These are phyloP conservation scores for Stachybotrys chlorohalonatus DNA, from an alignment of 2,329 filamentous ascomycete genomes.

Conservation along the genomic window DNA sequence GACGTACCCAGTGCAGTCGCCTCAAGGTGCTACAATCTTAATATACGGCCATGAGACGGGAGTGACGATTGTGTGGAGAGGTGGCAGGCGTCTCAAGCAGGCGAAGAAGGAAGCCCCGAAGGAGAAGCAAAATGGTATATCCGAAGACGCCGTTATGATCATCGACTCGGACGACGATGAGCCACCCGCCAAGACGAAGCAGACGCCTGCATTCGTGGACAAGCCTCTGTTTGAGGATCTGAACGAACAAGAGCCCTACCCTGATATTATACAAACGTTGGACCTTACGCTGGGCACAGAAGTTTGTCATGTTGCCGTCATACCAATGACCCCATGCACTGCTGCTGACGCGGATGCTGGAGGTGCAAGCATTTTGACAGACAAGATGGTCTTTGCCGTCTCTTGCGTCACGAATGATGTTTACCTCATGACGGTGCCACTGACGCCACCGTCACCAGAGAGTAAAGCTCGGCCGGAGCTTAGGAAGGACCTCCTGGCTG, in stretches of 20 bases:
- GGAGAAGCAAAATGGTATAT: slow-evolving; percentile 42
- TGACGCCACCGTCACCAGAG: slow-evolving; percentile 51
- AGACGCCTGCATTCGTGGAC: slow-evolving; percentile 32
- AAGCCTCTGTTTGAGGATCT: slow-evolving; percentile 50
- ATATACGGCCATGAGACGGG: slow-evolving; percentile 57
- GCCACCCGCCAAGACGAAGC: slow-evolving; percentile 22
- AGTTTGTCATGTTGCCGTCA: slow-evolving; percentile 45
- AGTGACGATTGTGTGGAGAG: slow-evolving; percentile 52
- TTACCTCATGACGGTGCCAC: slow-evolving; percentile 48
- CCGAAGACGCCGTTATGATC: slow-evolving; percentile 49
- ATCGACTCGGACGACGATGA: slow-evolving; percentile 56
- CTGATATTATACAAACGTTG: slow-evolving; percentile 49
- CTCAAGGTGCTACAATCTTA: slow-evolving; percentile 54
- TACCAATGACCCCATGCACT: slow-evolving; percentile 40
- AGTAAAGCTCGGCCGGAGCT: slow-evolving; percentile 49
- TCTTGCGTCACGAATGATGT: slow-evolving; percentile 49
- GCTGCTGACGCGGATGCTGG: slow-evolving; percentile 38
- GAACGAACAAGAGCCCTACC: slow-evolving; percentile 38
- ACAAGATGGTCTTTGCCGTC: slow-evolving; percentile 52
- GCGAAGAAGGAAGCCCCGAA: slow-evolving; percentile 23
- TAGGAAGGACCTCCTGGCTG: slow-evolving; percentile 38
- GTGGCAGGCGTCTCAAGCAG: slow-evolving; percentile 49
- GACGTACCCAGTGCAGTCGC: slow-evolving; percentile 51
- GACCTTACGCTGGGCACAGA: slow-evolving; percentile 51
- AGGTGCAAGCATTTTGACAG: slow-evolving; percentile 38